Evolutionary conservation across 177 flowering plant genomes (phyloP), one percentile per base, ranked within the genome.

Genomic region (Vitis hybrid): DNA sequence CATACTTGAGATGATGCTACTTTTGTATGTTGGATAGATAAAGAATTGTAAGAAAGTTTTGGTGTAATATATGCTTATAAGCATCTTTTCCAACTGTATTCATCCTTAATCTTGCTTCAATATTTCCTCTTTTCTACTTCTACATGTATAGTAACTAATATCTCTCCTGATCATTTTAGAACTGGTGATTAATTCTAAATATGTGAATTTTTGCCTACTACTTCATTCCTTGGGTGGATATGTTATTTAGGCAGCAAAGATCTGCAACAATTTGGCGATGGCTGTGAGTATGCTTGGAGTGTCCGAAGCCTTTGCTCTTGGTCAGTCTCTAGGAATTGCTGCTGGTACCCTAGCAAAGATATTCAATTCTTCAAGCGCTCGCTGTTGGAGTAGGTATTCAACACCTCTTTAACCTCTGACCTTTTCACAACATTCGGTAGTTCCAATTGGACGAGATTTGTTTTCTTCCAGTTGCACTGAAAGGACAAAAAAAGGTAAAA

Each of bases 241-340:
- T 60, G 15, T 55, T 58, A 26, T 76, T n/a, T 81, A 94, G 98
- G 92, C 91, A 70, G 97, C 98, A 71, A 94, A 94, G 78, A 83
- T 92, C 31, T 94, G 98, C 86, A 94, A 94, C 79, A 94, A 94
- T 73, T 78, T 94, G 73, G 93, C 97, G 58, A 74, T 94, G 97
- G 95, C 92, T 75, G 87, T 94, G 65, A 92, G 90, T 75, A 92
- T 91, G 97, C 85, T 89, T 53, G 98, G 98, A 65, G 87, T 92
- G 49, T 92, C 97, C 64, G 98, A 94, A 83, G 95, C 97, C 15
- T 80, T 90, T 75, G 85, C 89, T 76, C 93, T 92, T 74, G 98
- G 98, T 55, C 98, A 92, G 74, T 83, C 84, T 31, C 78, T 94
- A 62, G 98, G 98, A 72, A 80, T 94, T 68, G 19, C 84, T 63